These are phyloP conservation scores for Lachancea kluyveri DNA, from an alignment of 805 yeast genomes.

Conservation along the genomic window DNA sequence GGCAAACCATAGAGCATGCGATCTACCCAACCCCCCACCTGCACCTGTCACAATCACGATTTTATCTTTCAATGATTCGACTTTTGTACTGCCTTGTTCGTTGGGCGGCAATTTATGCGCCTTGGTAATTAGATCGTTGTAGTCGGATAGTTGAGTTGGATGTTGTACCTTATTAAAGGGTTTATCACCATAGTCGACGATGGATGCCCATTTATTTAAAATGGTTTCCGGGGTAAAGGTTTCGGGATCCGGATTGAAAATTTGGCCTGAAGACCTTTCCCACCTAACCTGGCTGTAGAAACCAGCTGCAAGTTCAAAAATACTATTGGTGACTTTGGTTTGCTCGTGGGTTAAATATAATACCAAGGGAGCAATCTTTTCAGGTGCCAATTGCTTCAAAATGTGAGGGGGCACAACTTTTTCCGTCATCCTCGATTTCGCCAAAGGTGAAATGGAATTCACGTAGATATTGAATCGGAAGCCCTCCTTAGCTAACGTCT, in stretches of 20 bases:
- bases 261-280: conserved; percentile 86
- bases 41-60: conserved; percentile 94
- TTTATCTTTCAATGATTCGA: conserved; percentile 61
- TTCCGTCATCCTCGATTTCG: conserved; percentile 95
- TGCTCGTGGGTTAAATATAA: conserved; percentile 68
- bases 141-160: conserved; percentile 72
- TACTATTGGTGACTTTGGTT: conserved; percentile 59
- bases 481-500: conserved; percentile 94
- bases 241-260: conserved; percentile 65
- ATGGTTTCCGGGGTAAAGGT: conserved; percentile 82
- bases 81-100: conserved; percentile 49
- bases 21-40: conserved; percentile 89
- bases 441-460: conserved; percentile 89
- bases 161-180: conserved; percentile 51
- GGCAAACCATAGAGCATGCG: conserved; percentile 80
- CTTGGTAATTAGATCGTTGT: conserved; percentile 50
- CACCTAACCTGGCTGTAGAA: conserved; percentile 87
- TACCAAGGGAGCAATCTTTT: conserved; percentile 88
- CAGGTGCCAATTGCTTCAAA: conserved; percentile 74
- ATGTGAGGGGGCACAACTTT: conserved; percentile 79
- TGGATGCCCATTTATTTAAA: conserved; percentile 55
- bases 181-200: conserved; percentile 56
- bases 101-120: conserved; percentile 46
- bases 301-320: conserved; percentile 93
- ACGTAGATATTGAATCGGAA: conserved; percentile 72